phyloP scores from a whole-genome alignment of 2,329 filamentous ascomycete genomes.

The Helotiales sp. region DNA sequence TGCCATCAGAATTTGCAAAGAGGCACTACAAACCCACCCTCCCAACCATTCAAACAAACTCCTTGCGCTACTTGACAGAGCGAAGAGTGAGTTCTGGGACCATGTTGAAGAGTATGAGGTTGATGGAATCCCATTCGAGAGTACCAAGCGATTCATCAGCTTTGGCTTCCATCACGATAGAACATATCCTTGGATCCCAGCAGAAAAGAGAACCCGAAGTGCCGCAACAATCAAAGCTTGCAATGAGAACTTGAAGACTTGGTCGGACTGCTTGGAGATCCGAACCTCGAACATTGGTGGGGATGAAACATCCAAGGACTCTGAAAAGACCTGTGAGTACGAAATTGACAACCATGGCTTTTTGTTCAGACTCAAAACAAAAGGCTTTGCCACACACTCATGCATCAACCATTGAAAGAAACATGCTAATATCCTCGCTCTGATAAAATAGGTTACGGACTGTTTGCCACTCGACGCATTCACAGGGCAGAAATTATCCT shows the following conservation, averaged over 20 bases:
- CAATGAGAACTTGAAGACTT: constrained; percentile 1
- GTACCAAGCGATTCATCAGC: not conserved
- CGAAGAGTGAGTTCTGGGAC: not conserved
- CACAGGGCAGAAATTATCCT: constrained; percentile 3
- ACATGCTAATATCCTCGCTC: too few relatives aligned
- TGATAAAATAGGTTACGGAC: not conserved
- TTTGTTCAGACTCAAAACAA: not conserved
- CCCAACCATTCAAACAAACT: not conserved
- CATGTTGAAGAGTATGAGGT: not conserved
- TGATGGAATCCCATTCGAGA: not conserved
- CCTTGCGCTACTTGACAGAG: not conserved
- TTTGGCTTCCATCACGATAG: not conserved
- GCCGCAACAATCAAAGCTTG: not conserved
- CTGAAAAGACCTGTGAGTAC: too few relatives aligned
- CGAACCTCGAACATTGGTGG: not conserved
- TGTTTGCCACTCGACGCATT: constrained; percentile 11
- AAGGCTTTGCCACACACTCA: too few relatives aligned
- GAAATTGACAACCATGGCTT: too few relatives aligned
- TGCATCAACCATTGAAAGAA: too few relatives aligned
- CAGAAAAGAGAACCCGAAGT: not conserved
- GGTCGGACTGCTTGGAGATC: constrained; percentile 2
- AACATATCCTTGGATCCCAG: constrained; percentile 6
- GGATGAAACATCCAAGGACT: too few relatives aligned
- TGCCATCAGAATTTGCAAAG: constrained; percentile 3
- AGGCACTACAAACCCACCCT: not conserved